Percentiles rank a stretch among this genome's conserved stretches.
These are phyloP conservation scores for Rosa persica DNA, from an alignment of 306 rosid species.

Conservation along the genomic window DNA sequence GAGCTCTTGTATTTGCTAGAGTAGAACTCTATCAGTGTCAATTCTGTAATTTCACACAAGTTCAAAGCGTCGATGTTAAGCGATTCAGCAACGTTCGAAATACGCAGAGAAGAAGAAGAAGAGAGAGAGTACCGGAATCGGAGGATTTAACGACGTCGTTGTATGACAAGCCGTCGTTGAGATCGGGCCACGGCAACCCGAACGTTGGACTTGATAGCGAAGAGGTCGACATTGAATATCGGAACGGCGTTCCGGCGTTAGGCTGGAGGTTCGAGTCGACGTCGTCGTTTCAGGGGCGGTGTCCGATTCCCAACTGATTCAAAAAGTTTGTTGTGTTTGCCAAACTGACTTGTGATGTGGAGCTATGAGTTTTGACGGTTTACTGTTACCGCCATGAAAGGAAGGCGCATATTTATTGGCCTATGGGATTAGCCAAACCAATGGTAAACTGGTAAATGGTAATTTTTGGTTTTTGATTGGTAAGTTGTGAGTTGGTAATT, in stretches of 20 bases:
- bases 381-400: conserved; percentile 1
- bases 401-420: not conserved
- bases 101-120: not conserved
- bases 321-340: not conserved
- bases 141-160: conserved; percentile 68
- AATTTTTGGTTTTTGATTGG: not conserved
- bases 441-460: not conserved
- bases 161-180: conserved; percentile 78
- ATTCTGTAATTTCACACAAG: conserved; percentile 38
- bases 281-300: conserved; percentile 13
- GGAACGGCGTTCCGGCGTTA: not conserved
- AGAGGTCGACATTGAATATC: conserved; percentile 13
- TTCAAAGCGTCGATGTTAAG: not conserved
- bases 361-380: not conserved
- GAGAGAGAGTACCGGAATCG: conserved; percentile 51
- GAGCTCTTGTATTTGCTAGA: conserved; percentile 67
- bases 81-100: not conserved
- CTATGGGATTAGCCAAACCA: not conserved
- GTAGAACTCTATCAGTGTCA: conserved; percentile 68
- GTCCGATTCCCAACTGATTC: conserved; percentile 4
- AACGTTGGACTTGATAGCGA: conserved; percentile 19
- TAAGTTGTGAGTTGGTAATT: no score
- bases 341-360: not conserved
- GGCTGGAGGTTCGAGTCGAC: not conserved
- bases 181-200: conserved; percentile 75